Conservation (phyloP, 768 basidiomycete species). For the Ephemerocybe angulata region DNA sequence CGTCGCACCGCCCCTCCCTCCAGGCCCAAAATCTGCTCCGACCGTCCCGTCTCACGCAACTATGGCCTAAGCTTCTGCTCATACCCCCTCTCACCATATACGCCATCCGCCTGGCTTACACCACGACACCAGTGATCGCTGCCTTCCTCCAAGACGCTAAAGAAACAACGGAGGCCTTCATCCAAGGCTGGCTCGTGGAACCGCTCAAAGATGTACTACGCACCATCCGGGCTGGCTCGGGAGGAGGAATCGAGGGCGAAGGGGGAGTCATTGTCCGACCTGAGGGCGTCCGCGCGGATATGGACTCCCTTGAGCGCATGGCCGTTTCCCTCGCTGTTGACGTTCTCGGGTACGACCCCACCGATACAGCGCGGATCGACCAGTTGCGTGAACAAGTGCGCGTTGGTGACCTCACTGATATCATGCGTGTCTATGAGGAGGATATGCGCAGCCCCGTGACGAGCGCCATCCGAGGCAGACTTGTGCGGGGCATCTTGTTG, state of each 20-base stretch:
- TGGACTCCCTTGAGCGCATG: conserved; percentile 95
- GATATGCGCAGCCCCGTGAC: conserved; percentile 87
- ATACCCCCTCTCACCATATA: conserved; percentile 67
- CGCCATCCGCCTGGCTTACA: conserved; percentile 46
- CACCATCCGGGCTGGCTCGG: conserved; percentile 70
- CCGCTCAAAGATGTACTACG: conserved; percentile 78
- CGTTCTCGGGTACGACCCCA: conserved; percentile 55
- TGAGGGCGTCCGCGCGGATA: conserved; percentile 81
- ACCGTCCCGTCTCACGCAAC: conserved; percentile 61
- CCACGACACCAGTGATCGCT: conserved; percentile 41
- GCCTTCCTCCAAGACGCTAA: conserved; percentile 50
- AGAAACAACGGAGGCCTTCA: conserved; percentile 67
- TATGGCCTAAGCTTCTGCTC: conserved; percentile 82
- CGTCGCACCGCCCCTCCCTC: conserved; percentile 21
- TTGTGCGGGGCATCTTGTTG: conserved; percentile 82
- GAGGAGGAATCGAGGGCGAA: conserved; percentile 60
- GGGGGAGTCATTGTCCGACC: conserved; percentile 70
- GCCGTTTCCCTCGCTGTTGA: conserved; percentile 80
- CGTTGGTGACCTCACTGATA: conserved; percentile 81
- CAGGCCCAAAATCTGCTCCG: conserved; percentile 44
- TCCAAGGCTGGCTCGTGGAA: conserved; percentile 80
- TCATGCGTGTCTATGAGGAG: conserved; percentile 84
- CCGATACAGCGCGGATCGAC: conserved; percentile 51
- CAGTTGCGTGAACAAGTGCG: conserved; percentile 62
- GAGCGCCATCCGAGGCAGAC: conserved; percentile 73